Conservation (phyloP, 768 basidiomycete species). For the Rhodotorula paludigena region DNA sequence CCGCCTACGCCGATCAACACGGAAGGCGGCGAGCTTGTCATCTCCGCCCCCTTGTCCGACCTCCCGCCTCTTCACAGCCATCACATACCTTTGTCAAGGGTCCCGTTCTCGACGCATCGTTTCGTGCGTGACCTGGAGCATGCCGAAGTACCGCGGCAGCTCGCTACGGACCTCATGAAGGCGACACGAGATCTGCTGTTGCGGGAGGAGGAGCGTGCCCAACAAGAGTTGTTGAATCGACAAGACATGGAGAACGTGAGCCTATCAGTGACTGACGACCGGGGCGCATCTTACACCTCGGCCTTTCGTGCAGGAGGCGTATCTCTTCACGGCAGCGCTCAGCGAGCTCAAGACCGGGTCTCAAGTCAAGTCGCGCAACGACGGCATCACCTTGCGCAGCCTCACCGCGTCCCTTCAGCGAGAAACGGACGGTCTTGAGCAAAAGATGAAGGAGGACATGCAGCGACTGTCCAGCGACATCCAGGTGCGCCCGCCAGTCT, state of each 20-base stretch:
- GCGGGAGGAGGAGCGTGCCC: conserved; percentile 42
- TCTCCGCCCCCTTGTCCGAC: conserved; percentile 10
- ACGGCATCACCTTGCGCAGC: conserved; percentile 73
- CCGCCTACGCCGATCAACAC: not conserved
- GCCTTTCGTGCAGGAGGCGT: conserved; percentile 89
- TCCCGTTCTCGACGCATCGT: conserved; percentile 51
- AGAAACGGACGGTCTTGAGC: conserved; percentile 77
- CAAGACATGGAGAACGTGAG: conserved; percentile 51
- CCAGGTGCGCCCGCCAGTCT: conserved; percentile 1
- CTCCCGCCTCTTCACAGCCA: conserved; percentile 23
- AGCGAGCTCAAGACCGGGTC: conserved; percentile 84
- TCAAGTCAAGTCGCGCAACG: conserved; percentile 73
- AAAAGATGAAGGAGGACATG: conserved; percentile 91
- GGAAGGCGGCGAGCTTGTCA: conserved; percentile 3
- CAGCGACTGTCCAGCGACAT: conserved; percentile 77
- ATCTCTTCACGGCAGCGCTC: conserved; percentile 86
- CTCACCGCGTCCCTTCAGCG: conserved; percentile 69
- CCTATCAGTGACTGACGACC: too few relatives aligned
- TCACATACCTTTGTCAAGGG: conserved; percentile 23
- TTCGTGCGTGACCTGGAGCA: conserved; percentile 49
- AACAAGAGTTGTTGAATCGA: conserved; percentile 45
- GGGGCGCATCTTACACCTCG: too few relatives aligned
- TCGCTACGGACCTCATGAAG: conserved; percentile 46
- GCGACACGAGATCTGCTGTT: conserved; percentile 46
- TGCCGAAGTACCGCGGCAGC: conserved; percentile 38